These are phyloP conservation scores for Saccharomyces eubayanus DNA, from an alignment of 805 yeast species.

Conservation along the genomic window DNA sequence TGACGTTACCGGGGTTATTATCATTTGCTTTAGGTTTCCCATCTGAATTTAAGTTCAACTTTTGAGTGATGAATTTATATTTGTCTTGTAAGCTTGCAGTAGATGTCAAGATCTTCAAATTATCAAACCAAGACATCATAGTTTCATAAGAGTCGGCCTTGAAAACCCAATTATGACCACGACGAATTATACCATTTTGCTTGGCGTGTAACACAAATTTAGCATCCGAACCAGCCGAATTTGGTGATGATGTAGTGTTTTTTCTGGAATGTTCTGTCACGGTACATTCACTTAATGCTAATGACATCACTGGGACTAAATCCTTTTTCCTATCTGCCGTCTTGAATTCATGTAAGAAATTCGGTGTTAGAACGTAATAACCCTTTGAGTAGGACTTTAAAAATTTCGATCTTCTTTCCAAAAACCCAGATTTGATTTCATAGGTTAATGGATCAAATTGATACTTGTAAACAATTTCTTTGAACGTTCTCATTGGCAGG, in stretches of 20 bases:
- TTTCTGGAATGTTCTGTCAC: conserved; percentile 76
- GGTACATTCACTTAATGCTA: conserved; percentile 69
- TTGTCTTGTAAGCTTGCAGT: conserved; percentile 54
- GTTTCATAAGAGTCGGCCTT: conserved; percentile 73
- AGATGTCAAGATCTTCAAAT: conserved; percentile 57
- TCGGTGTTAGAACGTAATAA: conserved; percentile 85
- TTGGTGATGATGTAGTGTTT: conserved; percentile 36
- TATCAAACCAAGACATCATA: conserved; percentile 82
- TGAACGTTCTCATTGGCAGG: conserved; percentile 51
- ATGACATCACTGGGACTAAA: conserved; percentile 72
- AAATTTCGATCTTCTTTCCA: conserved; percentile 87
- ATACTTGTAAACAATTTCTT: conserved; percentile 57
- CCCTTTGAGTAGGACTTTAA: conserved; percentile 85
- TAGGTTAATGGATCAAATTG: conserved; percentile 61
- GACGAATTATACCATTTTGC: conserved; percentile 62
- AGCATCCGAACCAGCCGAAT: conserved; percentile 35
- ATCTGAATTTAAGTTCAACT: conserved; percentile 15
- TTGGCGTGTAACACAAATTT: conserved; percentile 77
- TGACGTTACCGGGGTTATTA: neutral
- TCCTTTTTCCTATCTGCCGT: conserved; percentile 74
- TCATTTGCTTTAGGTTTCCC: conserved; percentile 5
- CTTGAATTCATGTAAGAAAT: conserved; percentile 85
- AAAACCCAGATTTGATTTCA: conserved; percentile 65
- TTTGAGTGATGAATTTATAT: conserved; percentile 36
- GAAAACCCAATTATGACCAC: conserved; percentile 92